phyloP scores from a whole-genome alignment of 2,329 filamentous ascomycete species.

The Thelonectria blattea region DNA sequence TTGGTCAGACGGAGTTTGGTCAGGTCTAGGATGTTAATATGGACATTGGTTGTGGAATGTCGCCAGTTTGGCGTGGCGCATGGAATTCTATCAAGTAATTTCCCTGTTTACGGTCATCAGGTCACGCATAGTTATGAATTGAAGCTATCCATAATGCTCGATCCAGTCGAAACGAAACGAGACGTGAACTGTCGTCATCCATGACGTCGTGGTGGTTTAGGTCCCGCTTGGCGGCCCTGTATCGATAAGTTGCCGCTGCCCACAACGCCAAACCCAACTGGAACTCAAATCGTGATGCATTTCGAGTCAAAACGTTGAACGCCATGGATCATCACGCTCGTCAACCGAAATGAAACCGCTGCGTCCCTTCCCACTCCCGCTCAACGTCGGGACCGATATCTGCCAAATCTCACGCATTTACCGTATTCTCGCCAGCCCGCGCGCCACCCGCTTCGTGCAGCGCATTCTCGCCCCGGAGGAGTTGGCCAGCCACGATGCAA shows the following conservation, averaged over 20 bases:
- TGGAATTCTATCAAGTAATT: constrained; percentile 7
- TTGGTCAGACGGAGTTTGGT: constrained; percentile 9
- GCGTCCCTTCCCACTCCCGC: constrained; percentile 64
- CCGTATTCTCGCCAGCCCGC: constrained; percentile 56
- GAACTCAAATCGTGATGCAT: not conserved
- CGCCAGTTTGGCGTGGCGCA: constrained; percentile 22
- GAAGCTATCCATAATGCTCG: too few species aligned
- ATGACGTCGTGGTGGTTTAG: constrained; percentile 13
- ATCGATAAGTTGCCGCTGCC: constrained; percentile 39
- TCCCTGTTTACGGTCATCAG: constrained; percentile 19
- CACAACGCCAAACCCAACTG: constrained; percentile 17
- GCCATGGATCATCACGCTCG: not conserved
- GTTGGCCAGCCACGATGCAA: constrained; percentile 31
- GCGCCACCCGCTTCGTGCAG: constrained; percentile 52
- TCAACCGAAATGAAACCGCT: constrained; percentile 41
- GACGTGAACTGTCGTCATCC: constrained; percentile 1
- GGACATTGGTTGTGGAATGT: constrained; percentile 24
- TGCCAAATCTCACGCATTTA: constrained; percentile 72
- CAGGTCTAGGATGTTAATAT: constrained; percentile 19
- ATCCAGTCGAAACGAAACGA: not conserved
- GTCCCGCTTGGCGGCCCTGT: constrained; percentile 23
- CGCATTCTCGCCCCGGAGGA: constrained; percentile 54
- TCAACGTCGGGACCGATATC: constrained; percentile 80
- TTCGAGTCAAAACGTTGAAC: too few species aligned
- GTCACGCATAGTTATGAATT: constrained; percentile 2